Conservation (phyloP, 2,329 filamentous ascomycete species). For the Colletotrichum neosansevieriae region DNA sequence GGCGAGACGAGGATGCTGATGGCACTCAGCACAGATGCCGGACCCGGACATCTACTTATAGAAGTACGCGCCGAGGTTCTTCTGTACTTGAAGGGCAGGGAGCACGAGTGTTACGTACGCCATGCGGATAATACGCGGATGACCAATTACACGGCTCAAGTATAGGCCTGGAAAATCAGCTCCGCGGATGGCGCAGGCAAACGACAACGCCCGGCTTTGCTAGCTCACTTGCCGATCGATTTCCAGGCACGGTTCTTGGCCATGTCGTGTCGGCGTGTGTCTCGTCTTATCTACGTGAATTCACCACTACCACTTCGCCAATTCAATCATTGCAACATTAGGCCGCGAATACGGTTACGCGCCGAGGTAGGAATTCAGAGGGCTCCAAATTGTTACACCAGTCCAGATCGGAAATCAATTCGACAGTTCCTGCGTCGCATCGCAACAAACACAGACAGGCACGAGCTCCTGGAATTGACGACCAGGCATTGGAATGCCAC, state of each 20-base stretch:
- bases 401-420: constrained; percentile 4
- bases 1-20: constrained; percentile 10
- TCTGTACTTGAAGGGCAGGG: too few relatives aligned
- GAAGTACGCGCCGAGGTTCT: background rate
- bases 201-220: constrained; percentile 7
- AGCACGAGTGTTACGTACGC: too few relatives aligned
- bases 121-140: background rate
- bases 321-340: background rate
- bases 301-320: background rate
- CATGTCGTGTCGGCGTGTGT: constrained; percentile 16
- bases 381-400: background rate
- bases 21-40: constrained; percentile 13
- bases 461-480: constrained; percentile 8
- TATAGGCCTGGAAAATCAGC: background rate
- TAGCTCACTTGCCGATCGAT: constrained; percentile 27
- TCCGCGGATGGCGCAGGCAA: background rate
- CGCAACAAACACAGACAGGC: constrained; percentile 2
- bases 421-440: background rate
- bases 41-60: too few relatives aligned
- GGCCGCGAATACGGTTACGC: constrained; percentile 18
- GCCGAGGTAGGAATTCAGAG: background rate
- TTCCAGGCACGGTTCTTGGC: constrained; percentile 36
- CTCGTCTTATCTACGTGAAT: constrained; percentile 9
- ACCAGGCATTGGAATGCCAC: constrained; percentile 6
- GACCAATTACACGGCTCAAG: background rate